Base-by-base conservation (phyloP, 2,329 filamentous ascomycete species). In the Claviceps pusilla region DNA sequence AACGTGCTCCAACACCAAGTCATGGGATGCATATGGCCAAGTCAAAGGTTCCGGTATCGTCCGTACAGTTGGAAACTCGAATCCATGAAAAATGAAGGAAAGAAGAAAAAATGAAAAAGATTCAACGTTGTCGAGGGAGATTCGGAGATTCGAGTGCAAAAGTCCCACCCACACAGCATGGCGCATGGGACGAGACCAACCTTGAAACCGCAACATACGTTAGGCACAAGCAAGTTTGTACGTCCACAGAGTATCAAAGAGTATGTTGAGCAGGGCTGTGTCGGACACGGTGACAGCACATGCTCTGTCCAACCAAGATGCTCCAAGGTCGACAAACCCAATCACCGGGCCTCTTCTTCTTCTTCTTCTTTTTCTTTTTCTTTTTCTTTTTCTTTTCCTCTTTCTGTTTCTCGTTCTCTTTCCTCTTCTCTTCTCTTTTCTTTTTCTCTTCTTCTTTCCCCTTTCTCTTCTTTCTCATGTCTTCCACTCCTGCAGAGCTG, bases 191-290 rank as follows among this genome's bases (percentile, higher is more conserved):
- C 42, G 33, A 41, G 28, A n/a, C 28, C 43, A 19, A 28, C 28
- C 43, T 52, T 46, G 14, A 41, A 48, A 33, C 33, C 19, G 45
- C 16, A 31, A 48, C 33, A 48, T 24, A 24, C 24, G n/a, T 29
- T 16, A 43, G 28, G 31, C 37, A 49, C 35, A 7, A 42, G 43
- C 45, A 24, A 19, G 46, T 28, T 29, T 41, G 46, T 35, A 43
- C 52, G 46, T 53, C 52, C 41, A 45, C 16, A 43, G 14, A 53
- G 46, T 24, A 49, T 48, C 52, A 53, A 53, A 42, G 12, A 42
- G 28, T 33, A 39, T 33, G n/a, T 41, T 43, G 28, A 12, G 42
- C 24, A 28, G 14, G 39, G 14, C n/a, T 37, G 47, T 28, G 28
- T 42, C 19, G 28, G 11, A 46, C 28, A 19, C n/a, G 31, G 41